Evolutionary conservation across 805 yeast species (phyloP).

Genomic region (Yamadazyma ubonensis): DNA sequence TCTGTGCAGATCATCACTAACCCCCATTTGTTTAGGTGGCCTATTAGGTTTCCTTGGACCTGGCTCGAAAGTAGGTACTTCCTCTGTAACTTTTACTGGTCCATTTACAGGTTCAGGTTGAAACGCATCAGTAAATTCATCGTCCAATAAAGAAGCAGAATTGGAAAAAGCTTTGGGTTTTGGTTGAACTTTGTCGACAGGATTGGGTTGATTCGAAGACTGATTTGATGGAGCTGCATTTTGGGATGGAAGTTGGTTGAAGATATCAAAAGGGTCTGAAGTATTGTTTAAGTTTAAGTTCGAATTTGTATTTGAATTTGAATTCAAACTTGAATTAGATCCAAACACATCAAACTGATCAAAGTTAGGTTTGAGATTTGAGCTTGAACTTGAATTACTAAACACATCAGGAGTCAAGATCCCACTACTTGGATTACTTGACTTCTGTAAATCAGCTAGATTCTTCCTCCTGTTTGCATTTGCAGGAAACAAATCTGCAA

Average conservation of each 20-base stretch:
- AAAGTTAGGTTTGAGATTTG: not conserved
- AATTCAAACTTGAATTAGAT: not conserved
- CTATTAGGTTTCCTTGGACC: no score
- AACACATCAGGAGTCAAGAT: not conserved
- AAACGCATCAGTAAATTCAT: slow-evolving; percentile 44
- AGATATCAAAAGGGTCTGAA: slow-evolving; percentile 15
- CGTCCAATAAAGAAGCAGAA: slow-evolving; percentile 31
- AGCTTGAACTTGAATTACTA: not conserved
- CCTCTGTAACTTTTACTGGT: not conserved
- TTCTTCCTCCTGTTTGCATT: slow-evolving; percentile 20
- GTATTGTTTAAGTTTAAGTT: no score
- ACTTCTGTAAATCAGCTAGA: slow-evolving; percentile 13
- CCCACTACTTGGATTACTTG: not conserved
- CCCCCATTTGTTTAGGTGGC: no score
- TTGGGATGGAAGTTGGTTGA: no score
- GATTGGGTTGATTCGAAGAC: no score
- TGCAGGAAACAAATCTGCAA: slow-evolving; percentile 42
- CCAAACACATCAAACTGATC: slow-evolving; percentile 1
- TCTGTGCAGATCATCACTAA: no score
- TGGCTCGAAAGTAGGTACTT: no score
- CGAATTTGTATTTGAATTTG: not conserved
- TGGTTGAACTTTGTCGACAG: not conserved
- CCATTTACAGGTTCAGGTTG: slow-evolving; percentile 9
- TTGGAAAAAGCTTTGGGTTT: not conserved
- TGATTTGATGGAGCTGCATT: no score